A percentile compares a stretch with the other conserved stretches of the same genome.
Evolutionary conservation across 2,329 filamentous ascomycete species (phyloP).

Genomic region (Pseudocercospora eumusae): DNA sequence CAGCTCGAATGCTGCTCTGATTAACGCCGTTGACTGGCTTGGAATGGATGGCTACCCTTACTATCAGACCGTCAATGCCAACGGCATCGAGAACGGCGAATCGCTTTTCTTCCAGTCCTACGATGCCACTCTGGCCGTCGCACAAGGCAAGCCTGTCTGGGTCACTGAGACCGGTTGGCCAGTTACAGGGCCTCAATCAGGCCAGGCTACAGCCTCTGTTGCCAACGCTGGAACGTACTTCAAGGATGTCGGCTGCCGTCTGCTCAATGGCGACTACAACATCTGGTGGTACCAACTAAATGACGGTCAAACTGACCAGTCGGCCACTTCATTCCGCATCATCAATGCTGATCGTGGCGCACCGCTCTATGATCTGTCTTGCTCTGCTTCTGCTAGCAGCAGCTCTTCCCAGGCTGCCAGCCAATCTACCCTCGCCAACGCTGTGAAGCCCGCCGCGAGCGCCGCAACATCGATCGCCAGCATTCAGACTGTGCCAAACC

Average conservation of each 20-base stretch:
- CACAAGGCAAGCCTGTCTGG: conserved; percentile 72
- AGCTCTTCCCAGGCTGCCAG: conserved; percentile 17
- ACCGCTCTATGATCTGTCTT: conserved; percentile 28
- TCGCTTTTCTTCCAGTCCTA: conserved; percentile 70
- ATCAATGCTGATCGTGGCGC: conserved; percentile 42
- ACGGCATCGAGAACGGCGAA: conserved; percentile 65
- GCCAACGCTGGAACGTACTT: conserved; percentile 76
- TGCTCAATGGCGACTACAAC: conserved; percentile 58
- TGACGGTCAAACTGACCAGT: conserved; percentile 53
- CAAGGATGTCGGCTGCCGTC: conserved; percentile 71
- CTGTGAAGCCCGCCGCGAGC: neutral
- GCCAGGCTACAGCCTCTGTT: conserved; percentile 61
- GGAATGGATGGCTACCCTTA: conserved; percentile 84
- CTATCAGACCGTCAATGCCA: conserved; percentile 69
- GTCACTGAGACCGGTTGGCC: conserved; percentile 89
- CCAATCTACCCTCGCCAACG: conserved; percentile 17
- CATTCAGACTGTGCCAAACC: neutral
- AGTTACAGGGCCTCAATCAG: conserved; percentile 64
- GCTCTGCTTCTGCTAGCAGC: conserved; percentile 50
- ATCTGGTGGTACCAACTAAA: conserved; percentile 69
- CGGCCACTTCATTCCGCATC: conserved; percentile 24
- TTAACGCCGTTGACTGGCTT: conserved; percentile 71
- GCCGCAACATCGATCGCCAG: neutral
- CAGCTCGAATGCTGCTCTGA: conserved; percentile 67
- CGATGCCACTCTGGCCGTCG: conserved; percentile 59